phyloP scores from a whole-genome alignment of 805 yeast genomes.

The Hanseniaspora nectarophila region DNA sequence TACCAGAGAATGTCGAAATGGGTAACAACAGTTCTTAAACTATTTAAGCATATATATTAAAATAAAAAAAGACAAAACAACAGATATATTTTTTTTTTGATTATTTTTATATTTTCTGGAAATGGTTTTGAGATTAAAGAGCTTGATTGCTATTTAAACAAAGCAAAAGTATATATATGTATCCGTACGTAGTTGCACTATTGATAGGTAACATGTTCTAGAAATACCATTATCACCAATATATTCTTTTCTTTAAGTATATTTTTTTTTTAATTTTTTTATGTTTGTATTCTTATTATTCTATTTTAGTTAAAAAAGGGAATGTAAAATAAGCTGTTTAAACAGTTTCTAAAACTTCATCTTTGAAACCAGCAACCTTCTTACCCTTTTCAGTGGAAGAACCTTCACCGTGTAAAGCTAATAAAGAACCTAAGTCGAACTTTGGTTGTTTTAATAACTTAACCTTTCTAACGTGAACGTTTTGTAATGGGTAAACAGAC shows the following conservation, averaged over 20 bases:
- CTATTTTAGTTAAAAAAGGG: background rate
- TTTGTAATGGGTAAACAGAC: slow-evolving; percentile 92
- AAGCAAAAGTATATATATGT: slow-evolving; percentile 8
- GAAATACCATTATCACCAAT: background rate
- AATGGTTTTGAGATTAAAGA: slow-evolving; percentile 4
- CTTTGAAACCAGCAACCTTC: slow-evolving; percentile 96
- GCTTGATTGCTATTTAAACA: slow-evolving; percentile 8
- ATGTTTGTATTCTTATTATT: background rate
- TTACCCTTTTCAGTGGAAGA: slow-evolving; percentile 88
- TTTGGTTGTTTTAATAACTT: slow-evolving; percentile 97
- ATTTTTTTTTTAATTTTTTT: background rate
- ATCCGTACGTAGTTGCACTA: background rate
- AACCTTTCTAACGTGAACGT: slow-evolving; percentile 97
- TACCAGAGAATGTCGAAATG: background rate
- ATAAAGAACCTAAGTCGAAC: slow-evolving; percentile 91
- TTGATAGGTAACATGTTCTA: background rate
- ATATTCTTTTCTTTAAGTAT: background rate
- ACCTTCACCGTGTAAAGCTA: slow-evolving; percentile 95
- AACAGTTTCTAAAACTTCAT: slow-evolving; percentile 94
- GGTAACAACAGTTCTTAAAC: background rate
- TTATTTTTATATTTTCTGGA: slow-evolving; percentile 6
- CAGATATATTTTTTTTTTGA: no score
- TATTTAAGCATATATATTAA: background rate
- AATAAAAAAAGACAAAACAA: background rate
- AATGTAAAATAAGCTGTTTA: slow-evolving; percentile 33